Conservation (phyloP, 208 protist species). For the Trichomonas vaginalis region DNA sequence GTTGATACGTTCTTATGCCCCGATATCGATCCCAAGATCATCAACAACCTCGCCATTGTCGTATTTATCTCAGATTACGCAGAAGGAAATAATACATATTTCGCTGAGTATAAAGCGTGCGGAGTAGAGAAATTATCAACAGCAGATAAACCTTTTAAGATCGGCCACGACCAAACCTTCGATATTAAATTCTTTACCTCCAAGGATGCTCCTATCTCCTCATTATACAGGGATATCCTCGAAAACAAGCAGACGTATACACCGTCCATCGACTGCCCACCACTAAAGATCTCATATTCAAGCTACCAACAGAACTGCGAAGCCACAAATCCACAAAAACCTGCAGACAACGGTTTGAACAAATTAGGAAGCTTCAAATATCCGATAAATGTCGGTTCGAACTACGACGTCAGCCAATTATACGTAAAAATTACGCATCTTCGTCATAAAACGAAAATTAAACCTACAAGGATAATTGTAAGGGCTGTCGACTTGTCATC, state of each 20-base stretch:
- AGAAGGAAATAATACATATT: background rate
- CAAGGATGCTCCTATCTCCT: background rate
- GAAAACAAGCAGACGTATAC: background rate
- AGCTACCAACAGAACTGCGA: background rate
- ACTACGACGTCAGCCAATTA: background rate
- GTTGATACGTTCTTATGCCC: background rate
- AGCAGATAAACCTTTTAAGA: background rate
- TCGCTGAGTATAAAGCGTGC: background rate
- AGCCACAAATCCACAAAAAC: no score
- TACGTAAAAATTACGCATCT: background rate
- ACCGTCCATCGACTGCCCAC: background rate
- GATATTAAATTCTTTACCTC: background rate
- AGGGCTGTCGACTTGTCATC: background rate
- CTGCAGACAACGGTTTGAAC: no score
- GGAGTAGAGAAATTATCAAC: background rate
- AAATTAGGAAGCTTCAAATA: background rate
- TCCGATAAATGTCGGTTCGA: background rate
- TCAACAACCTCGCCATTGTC: background rate
- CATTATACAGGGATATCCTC: background rate
- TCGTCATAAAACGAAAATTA: background rate
- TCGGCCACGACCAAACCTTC: background rate
- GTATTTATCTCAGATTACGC: background rate
- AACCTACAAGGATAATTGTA: background rate
- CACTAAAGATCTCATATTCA: background rate
- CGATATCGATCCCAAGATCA: background rate